A percentile compares a stretch with the other conserved stretches of the same genome.
Conservation (phyloP, 345 rosid genomes). For the Boechera stricta region DNA sequence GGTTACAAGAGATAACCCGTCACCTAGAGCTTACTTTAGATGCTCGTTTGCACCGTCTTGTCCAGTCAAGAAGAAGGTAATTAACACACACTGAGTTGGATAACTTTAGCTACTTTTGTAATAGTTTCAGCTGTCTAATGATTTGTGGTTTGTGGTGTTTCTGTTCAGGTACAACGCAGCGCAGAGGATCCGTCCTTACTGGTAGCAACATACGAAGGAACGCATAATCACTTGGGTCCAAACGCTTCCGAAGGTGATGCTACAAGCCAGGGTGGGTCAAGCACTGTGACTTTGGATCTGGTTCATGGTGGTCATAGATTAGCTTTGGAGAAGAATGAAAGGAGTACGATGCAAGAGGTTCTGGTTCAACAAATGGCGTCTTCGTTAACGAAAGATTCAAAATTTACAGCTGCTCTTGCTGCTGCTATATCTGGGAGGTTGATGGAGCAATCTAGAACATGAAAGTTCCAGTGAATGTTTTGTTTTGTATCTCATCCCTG, state of each 20-base stretch:
- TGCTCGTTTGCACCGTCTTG: constrained; percentile 91
- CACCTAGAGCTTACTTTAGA: constrained; percentile 92
- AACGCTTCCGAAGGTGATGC: constrained; percentile 47
- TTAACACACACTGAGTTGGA: neutral
- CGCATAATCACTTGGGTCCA: constrained; percentile 64
- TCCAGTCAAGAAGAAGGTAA: constrained; percentile 93
- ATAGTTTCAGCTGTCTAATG: constrained; percentile 27
- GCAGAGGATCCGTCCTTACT: constrained; percentile 72
- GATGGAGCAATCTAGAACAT: constrained; percentile 49
- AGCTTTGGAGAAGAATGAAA: constrained; percentile 42
- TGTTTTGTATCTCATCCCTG: constrained; percentile 21
- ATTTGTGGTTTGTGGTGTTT: neutral
- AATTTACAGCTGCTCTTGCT: constrained; percentile 76
- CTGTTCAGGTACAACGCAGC: constrained; percentile 81
- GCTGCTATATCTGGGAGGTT: constrained; percentile 79
- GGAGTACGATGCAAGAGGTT: constrained; percentile 56
- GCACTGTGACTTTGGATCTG: constrained; percentile 47
- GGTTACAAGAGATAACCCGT: constrained; percentile 97
- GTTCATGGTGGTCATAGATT: constrained; percentile 41
- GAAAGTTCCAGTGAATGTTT: constrained; percentile 19
- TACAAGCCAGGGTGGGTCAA: constrained; percentile 41
- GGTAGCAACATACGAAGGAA: constrained; percentile 90
- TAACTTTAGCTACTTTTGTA: constrained; percentile 7
- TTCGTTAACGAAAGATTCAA: constrained; percentile 77
- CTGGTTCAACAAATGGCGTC: constrained; percentile 80